A percentile compares a stretch with the other conserved stretches of the same genome.
These are phyloP conservation scores for Uronychia setigera DNA, from an alignment of 73 alveolate species.

Conservation along the genomic window DNA sequence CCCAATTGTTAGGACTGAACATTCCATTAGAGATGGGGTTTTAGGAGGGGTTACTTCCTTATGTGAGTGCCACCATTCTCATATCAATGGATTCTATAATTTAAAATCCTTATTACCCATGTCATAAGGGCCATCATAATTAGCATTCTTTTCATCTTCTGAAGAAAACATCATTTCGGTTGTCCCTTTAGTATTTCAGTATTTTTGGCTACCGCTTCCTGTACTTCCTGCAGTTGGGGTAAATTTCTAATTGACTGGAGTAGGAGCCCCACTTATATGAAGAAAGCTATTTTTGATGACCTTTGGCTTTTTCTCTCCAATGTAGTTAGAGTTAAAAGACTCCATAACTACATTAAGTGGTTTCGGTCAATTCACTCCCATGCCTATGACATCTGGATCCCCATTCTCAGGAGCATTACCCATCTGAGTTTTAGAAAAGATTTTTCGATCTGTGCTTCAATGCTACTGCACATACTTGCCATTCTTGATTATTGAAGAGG, in stretches of 20 bases:
- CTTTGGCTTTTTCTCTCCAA: neutral
- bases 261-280: neutral
- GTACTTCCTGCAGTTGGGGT: neutral
- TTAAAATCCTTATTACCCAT: neutral
- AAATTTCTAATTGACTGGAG: neutral
- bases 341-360: neutral
- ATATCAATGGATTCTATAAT: neutral
- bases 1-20: neutral
- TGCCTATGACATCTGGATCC: neutral
- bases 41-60: no score
- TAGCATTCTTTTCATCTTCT: neutral
- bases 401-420: neutral
- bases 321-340: neutral
- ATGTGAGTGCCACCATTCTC: neutral
- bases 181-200: neutral
- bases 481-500: neutral
- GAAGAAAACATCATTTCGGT: neutral
- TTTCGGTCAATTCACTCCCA: neutral
- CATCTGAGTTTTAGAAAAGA: neutral
- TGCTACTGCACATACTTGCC: neutral
- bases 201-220: neutral
- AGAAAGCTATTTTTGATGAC: neutral
- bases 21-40: no score
- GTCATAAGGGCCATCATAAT: neutral
- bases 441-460: neutral